Conservation (phyloP, 176 grass and related monocot genomes). For the Aechmea fasciata region DNA sequence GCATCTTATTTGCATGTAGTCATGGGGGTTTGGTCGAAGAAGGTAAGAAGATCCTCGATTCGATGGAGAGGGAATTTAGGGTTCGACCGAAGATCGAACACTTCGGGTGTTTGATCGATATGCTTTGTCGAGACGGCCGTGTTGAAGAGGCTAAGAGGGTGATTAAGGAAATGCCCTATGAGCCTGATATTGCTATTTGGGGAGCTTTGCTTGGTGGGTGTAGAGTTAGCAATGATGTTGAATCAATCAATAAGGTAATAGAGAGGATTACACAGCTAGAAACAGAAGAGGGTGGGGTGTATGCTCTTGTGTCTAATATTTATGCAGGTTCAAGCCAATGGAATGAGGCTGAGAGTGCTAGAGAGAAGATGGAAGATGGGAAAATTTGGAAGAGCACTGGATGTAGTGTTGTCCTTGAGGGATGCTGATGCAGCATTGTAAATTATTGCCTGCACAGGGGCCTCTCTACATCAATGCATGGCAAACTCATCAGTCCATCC, state of each 20-base stretch:
- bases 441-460: too few relatives aligned
- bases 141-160: slow-evolving; percentile 26
- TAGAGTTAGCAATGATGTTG: slow-evolving; percentile 23
- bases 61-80: slow-evolving; percentile 25
- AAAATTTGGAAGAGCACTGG: slow-evolving; percentile 10
- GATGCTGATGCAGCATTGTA: not conserved
- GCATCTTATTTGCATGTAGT: slow-evolving; percentile 26
- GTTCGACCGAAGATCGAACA: slow-evolving; percentile 27
- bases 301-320: slow-evolving; percentile 9
- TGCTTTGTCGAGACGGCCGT: slow-evolving; percentile 25
- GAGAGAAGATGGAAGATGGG: slow-evolving; percentile 16
- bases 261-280: slow-evolving; percentile 10
- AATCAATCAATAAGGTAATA: slow-evolving; percentile 11
- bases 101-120: slow-evolving; percentile 33
- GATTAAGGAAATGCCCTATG: slow-evolving; percentile 27
- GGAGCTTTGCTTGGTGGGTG: slow-evolving; percentile 33
- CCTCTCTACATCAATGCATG: too few relatives aligned
- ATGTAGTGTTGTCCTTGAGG: slow-evolving; percentile 11
- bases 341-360: slow-evolving; percentile 11
- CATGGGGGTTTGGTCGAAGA: slow-evolving; percentile 22
- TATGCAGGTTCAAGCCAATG: slow-evolving; percentile 21
- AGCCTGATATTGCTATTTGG: slow-evolving; percentile 34
- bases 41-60: slow-evolving; percentile 20
- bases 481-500: too few relatives aligned
- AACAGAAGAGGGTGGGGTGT: slow-evolving; percentile 11